Evolutionary conservation across 1,284 basidiomycete species (phyloP), one percentile per base, ranked within the genome.

Genomic region (Moniliella sp.): DNA sequence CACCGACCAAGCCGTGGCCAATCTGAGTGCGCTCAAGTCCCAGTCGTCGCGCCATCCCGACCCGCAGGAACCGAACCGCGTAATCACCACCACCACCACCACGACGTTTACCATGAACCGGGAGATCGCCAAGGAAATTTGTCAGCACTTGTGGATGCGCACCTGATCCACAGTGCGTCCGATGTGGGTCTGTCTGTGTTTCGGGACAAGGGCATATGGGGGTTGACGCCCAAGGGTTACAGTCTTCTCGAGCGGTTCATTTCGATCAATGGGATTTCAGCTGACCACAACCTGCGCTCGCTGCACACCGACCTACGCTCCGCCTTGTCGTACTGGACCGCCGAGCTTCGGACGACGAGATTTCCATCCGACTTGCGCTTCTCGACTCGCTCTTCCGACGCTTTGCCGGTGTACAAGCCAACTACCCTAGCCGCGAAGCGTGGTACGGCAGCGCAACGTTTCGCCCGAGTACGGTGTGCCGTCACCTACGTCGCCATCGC

Each of bases 81-180:
- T 99, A 60, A 78, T 97, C 51, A 94, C 91, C 46, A 97, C 88
- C 1, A 97, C 91, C 0, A 97, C 88, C 4, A 97, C 88, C 7
- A 99, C 88, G 27, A 97, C 91, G 14, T 99, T 99, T 65, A 86
- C 83, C 40, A 97, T 99, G 88, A 84, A 82, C 43, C 75, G 84
- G 45, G 88, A 97, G 30, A 97, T 97, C 78, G 88, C 88, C 40
- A 91, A 93, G 65, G 83, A 82, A 18, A 94, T 97, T 74, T 83
- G 83, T 63, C 88, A 97, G 64, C 86, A 94, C 57, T 94, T 58
- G 86, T 99, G 79, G 88, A 97, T 46, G 86, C 88, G 31, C 78
- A 84, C 40, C 70, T 97, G 43, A 84, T 97, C 45, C 84, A 93
- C 63, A 93, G 93, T 59, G 86, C 84, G 9, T 75, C 80, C 13